A percentile compares a stretch with the other conserved stretches of the same genome.
Conservation (phyloP, 257 asterid genomes). For the Solanum gracilifrons region DNA sequence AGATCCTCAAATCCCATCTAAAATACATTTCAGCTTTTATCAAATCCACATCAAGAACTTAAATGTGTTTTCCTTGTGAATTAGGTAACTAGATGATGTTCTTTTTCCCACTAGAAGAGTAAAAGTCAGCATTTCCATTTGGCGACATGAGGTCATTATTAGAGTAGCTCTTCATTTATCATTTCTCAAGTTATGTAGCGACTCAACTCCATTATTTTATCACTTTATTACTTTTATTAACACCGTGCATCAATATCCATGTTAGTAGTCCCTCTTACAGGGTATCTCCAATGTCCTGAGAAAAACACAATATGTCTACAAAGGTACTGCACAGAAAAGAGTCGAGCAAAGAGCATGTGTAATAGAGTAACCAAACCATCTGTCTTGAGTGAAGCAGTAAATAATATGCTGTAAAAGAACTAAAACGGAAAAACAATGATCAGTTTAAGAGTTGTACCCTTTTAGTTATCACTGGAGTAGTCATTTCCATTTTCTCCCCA, state of each 20-base stretch:
- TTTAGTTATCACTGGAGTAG: conserved; percentile 75
- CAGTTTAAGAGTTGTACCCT: conserved; percentile 24
- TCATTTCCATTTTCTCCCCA: conserved; percentile 87
- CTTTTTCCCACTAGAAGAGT: not conserved
- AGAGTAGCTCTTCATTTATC: not conserved
- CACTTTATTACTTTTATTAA: not conserved
- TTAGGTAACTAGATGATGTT: not conserved
- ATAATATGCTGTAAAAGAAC: not conserved
- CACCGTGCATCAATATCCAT: not conserved
- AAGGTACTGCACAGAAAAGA: not conserved
- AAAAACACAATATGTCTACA: not conserved
- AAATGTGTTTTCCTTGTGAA: not conserved
- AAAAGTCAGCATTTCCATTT: not conserved
- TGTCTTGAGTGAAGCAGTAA: not conserved
- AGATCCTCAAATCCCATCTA: not conserved
- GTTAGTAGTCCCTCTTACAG: not conserved
- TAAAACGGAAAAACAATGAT: not conserved
- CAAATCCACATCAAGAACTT: not conserved
- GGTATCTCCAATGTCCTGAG: not conserved
- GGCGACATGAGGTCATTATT: not conserved
- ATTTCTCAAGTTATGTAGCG: not conserved
- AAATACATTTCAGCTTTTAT: not conserved
- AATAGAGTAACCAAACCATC: not conserved
- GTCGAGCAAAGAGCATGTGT: not conserved
- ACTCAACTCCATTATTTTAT: not conserved